phyloP scores from a whole-genome alignment of 2,329 filamentous ascomycete genomes.

The Pseudogymnoascus sp. region DNA sequence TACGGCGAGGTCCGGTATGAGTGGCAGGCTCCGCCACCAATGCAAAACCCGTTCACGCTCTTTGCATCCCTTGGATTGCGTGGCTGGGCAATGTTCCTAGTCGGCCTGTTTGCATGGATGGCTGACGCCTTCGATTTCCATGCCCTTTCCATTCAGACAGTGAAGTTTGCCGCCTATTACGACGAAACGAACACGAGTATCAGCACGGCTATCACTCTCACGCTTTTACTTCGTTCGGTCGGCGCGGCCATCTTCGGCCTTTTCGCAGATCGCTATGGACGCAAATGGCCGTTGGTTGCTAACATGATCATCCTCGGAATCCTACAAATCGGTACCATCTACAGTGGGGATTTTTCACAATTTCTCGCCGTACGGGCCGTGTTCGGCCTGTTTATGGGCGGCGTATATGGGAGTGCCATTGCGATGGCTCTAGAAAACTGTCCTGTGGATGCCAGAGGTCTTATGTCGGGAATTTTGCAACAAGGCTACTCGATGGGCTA shows the following conservation, averaged over 20 bases:
- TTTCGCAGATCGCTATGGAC: constrained; percentile 67
- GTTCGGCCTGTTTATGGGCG: constrained; percentile 76
- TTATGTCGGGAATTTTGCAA: constrained; percentile 76
- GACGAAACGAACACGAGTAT: constrained; percentile 38
- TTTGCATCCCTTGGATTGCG: constrained; percentile 52
- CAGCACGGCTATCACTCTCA: constrained; percentile 22
- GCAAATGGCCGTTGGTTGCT: constrained; percentile 75
- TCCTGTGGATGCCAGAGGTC: constrained; percentile 37
- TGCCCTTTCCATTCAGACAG: constrained; percentile 68
- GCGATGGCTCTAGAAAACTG: constrained; percentile 64
- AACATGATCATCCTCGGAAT: constrained; percentile 68
- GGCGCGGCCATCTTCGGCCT: constrained; percentile 71
- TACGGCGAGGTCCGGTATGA: constrained; percentile 57
- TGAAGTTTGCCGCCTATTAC: constrained; percentile 53
- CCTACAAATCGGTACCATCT: constrained; percentile 68
- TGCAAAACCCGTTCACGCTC: constrained; percentile 62
- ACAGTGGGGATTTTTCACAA: constrained; percentile 37
- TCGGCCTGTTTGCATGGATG: constrained; percentile 68
- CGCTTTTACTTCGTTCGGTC: constrained; percentile 63
- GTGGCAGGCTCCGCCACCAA: constrained; percentile 57
- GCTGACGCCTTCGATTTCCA: constrained; percentile 80
- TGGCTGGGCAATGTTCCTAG: constrained; percentile 66
- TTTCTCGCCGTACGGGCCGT: constrained; percentile 67
- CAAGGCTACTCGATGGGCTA: constrained; percentile 74
- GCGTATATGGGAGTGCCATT: constrained; percentile 68